These are phyloP conservation scores for Phoma herbarum DNA, from an alignment of 2,329 filamentous ascomycete species.

Conservation along the genomic window DNA sequence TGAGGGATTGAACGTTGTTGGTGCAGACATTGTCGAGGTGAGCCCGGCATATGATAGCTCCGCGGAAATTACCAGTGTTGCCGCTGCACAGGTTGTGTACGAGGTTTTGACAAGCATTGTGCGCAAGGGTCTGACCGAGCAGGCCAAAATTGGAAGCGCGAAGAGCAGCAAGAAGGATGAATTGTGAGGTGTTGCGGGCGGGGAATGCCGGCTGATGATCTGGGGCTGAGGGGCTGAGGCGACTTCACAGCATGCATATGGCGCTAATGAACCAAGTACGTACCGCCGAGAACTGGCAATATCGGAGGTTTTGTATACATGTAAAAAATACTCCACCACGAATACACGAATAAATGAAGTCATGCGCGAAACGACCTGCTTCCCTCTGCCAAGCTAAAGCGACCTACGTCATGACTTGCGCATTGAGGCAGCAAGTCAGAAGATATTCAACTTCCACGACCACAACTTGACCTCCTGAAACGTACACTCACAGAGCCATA, in stretches of 20 bases:
- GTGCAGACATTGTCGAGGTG: constrained; percentile 90
- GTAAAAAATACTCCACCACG: neutral
- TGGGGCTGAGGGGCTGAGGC: neutral
- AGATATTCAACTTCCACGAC: neutral
- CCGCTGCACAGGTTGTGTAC: constrained; percentile 83
- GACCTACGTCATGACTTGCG: constrained; percentile 35
- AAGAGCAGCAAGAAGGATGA: constrained; percentile 39
- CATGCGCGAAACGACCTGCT: neutral
- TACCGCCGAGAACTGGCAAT: neutral
- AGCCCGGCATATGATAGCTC: constrained; percentile 82
- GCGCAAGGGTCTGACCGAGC: constrained; percentile 61
- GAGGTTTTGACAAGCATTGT: constrained; percentile 84
- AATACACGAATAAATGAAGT: neutral
- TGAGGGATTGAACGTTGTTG: constrained; percentile 84
- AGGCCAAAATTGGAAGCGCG: constrained; percentile 38
- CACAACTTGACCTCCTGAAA: neutral
- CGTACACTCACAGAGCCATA: neutral
- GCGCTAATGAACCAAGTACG: neutral
- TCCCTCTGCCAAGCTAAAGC: constrained; percentile 20
- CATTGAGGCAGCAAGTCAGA: neutral
- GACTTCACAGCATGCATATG: neutral
- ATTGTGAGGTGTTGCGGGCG: constrained; percentile 22
- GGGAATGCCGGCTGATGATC: neutral
- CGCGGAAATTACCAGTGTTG: constrained; percentile 82
- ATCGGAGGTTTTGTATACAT: neutral